Conservation (phyloP, 2,329 filamentous ascomycete species). For the Dactylellina sp. region DNA sequence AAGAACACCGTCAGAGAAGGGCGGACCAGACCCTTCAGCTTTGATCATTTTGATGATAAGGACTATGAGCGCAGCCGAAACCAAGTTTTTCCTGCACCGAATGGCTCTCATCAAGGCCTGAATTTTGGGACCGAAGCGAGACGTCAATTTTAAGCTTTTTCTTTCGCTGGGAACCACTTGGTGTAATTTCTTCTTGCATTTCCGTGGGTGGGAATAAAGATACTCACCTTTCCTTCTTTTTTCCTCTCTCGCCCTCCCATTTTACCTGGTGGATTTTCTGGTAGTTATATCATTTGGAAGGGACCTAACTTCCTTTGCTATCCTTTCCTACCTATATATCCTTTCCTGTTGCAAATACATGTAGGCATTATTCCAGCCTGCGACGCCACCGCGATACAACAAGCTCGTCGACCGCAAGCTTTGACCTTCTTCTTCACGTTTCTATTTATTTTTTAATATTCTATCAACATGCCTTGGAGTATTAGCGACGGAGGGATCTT, state of each 20-base stretch:
- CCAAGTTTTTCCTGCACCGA: conserved; percentile 48
- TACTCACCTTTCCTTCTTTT: conserved; percentile 33
- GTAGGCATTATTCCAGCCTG: conserved; percentile 37
- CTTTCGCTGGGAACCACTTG: conserved; percentile 44
- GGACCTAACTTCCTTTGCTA: conserved; percentile 22
- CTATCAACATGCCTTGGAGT: conserved; percentile 48
- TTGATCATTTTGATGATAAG: conserved; percentile 21
- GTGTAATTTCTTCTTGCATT: conserved; percentile 52
- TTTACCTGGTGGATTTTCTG: conserved; percentile 30
- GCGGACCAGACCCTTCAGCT: conserved; percentile 33
- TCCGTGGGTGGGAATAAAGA: conserved; percentile 40
- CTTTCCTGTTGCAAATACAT: conserved; percentile 41
- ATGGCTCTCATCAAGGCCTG: conserved; percentile 47
- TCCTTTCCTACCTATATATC: conserved; percentile 25
- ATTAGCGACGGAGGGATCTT: conserved; percentile 54
- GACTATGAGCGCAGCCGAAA: conserved; percentile 47
- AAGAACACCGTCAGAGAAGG: conserved; percentile 15
- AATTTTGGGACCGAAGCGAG: conserved; percentile 53
- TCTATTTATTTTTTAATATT: too few species aligned
- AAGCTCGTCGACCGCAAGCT: conserved; percentile 14
- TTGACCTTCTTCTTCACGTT: not conserved
- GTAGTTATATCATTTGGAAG: conserved; percentile 17
- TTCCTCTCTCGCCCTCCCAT: conserved; percentile 20
- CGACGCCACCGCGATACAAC: conserved; percentile 28
- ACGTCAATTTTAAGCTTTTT: conserved; percentile 58